Base-by-base conservation (phyloP, 495 filamentous ascomycete genomes). In the Penicillium diatomitis region DNA sequence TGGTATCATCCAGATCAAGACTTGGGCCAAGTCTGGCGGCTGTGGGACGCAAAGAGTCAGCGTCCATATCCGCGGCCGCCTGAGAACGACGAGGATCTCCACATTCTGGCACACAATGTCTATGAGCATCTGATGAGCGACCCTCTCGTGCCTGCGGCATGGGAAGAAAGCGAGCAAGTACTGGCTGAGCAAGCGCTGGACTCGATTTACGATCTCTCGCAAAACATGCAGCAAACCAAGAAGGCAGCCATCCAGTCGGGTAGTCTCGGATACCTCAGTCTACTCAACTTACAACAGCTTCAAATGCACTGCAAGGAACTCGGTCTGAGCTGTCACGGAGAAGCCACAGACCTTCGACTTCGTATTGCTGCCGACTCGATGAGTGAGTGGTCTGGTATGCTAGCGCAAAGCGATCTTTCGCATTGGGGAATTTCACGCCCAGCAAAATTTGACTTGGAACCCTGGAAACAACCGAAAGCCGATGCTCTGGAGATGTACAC, bases 401-500 rank as follows among this genome's bases (percentile, higher is more conserved):
- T 59, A 34, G 50, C 41, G 1, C 47, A 41, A 32, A 60, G 53
- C 31, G 30, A 63, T 30, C 52, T 66, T 12, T 49, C 42, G 6
- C 39, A 57, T n/a, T 65, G 63, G 61, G 54, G 54, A 0, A 55
- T 62, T 12, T 4, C 50, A 4, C 56, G 56, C n/a, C 5, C 39
- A 1, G 11, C 51, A 10, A 52, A 48, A 10, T 57, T 53, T 41
- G 39, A 28, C 2, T 29, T 68, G 32, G 33, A 53, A 4, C 51
- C 57, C 3, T 47, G 45, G 6, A 45, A 20, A 4, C 52, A 39
- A 34, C 36, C 34, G 9, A 6, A 42, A 8, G 50, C 56, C 35
- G 42, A 46, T n/a, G 48, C 56, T 2, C 51, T 65, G 5, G 63
- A 66, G 9, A 65, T 70, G 57, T 70, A 70, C 44, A 70, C 67